Evolutionary conservation across 23 red algal genomes (phyloP).

Genomic region (Agarophyton chilense): DNA sequence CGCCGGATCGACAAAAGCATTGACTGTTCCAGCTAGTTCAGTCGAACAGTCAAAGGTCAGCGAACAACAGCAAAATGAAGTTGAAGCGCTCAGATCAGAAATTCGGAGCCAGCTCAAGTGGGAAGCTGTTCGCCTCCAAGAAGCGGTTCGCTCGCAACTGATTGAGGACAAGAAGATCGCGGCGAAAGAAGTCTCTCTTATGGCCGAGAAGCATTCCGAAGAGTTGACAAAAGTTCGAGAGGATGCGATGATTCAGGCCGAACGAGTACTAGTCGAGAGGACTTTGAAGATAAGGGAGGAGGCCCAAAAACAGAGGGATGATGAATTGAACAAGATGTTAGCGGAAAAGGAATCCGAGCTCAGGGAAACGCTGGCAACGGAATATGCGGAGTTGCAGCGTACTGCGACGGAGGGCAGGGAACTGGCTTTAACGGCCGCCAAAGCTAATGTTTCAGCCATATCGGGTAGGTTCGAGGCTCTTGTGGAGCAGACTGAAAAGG

Average conservation of each 20-base stretch:
- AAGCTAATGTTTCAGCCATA: conserved; percentile 53
- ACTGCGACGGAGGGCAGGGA: conserved; percentile 6
- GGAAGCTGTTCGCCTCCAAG: conserved; percentile 70
- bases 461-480: conserved; percentile 36
- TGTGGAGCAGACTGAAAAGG: conserved; percentile 45
- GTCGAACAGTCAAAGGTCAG: neutral
- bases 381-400: conserved; percentile 39
- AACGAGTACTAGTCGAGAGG: conserved; percentile 42
- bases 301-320: conserved; percentile 26
- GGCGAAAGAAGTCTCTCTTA: conserved; percentile 33
- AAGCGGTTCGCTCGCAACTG: conserved; percentile 62
- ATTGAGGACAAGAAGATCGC: conserved; percentile 69
- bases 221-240: conserved; percentile 42
- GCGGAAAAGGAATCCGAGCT: conserved; percentile 50
- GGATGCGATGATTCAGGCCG: conserved; percentile 28
- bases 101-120: conserved; percentile 58
- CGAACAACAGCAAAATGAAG: conserved; percentile 22
- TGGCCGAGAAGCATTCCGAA: conserved; percentile 52
- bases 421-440: neutral
- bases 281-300: conserved; percentile 21
- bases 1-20: neutral
- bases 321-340: conserved; percentile 40
- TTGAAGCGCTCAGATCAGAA: conserved; percentile 47
- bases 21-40: neutral
- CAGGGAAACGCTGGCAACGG: conserved; percentile 17